Conservation (phyloP, 2,329 filamentous ascomycete genomes). For the Stachybotrys elegans region DNA sequence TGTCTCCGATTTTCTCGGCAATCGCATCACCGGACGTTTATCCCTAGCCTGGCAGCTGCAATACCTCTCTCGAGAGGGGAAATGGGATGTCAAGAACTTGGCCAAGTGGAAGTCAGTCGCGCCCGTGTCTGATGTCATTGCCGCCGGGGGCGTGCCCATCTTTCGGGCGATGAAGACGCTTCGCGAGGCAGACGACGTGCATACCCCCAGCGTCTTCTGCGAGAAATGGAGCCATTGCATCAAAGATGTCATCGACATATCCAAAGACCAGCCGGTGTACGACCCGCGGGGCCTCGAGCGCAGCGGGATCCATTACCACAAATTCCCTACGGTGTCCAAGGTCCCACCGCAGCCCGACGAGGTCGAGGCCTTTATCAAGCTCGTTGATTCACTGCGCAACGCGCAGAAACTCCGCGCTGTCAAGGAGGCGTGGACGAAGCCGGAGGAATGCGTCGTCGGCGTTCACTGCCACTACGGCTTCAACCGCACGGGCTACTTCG, state of each 20-base stretch:
- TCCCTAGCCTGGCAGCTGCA: constrained; percentile 88
- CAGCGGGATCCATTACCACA: constrained; percentile 68
- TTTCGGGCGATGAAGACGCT: constrained; percentile 93
- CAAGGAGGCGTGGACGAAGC: constrained; percentile 35
- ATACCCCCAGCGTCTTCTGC: constrained; percentile 71
- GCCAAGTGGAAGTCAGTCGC: constrained; percentile 80
- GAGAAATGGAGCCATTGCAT: constrained; percentile 61
- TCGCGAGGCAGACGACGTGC: constrained; percentile 78
- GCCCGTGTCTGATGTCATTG: constrained; percentile 75
- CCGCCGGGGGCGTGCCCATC: constrained; percentile 41
- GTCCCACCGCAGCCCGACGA: constrained; percentile 64
- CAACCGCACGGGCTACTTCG: constrained; percentile 88
- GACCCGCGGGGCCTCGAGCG: constrained; percentile 66
- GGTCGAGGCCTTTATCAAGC: constrained; percentile 46
- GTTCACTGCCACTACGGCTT: constrained; percentile 97
- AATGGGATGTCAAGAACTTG: constrained; percentile 97
- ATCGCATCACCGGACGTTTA: constrained; percentile 70
- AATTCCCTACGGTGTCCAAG: constrained; percentile 89
- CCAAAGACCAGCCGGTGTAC: constrained; percentile 85
- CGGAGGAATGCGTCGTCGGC: constrained; percentile 53
- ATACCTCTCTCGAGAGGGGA: constrained; percentile 81
- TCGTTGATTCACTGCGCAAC: constrained; percentile 56
- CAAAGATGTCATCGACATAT: constrained; percentile 82
- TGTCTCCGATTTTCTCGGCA: constrained; percentile 74
- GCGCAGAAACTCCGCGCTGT: constrained; percentile 36